phyloP scores from a whole-genome alignment of 2,329 filamentous ascomycete genomes.

The Colletotrichum nymphaeae region DNA sequence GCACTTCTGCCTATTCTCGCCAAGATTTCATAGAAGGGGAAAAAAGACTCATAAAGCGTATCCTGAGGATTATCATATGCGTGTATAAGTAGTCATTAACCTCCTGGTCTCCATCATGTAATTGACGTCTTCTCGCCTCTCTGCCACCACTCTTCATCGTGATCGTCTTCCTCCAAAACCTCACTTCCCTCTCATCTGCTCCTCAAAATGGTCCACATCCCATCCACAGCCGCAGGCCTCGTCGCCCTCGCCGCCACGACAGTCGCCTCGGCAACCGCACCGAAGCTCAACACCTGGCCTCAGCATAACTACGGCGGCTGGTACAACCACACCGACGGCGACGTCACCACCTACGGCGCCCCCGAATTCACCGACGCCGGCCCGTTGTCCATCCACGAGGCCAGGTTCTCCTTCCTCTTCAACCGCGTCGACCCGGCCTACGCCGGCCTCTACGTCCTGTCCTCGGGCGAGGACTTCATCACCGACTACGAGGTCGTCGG shows the following conservation, averaged over 20 bases:
- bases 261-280: neutral
- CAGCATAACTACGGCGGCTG: neutral
- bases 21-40: too few species aligned
- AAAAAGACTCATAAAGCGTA: neutral
- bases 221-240: neutral
- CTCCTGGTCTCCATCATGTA: neutral
- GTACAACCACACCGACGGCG: neutral
- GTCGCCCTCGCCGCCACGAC: neutral
- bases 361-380: neutral
- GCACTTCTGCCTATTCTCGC: slow-evolving; percentile 1
- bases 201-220: neutral
- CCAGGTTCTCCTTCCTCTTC: slow-evolving; percentile 2
- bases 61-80: neutral
- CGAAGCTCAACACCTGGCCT: slow-evolving; percentile 3
- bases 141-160: neutral
- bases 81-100: neutral
- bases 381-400: neutral
- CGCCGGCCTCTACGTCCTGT: slow-evolving; percentile 6
- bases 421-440: neutral
- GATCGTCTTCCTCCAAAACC: neutral
- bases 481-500: neutral
- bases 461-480: slow-evolving; percentile 4
- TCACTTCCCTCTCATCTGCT: neutral
- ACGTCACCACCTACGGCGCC: neutral
- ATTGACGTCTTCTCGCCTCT: neutral